Base-by-base conservation (phyloP, 2,329 filamentous ascomycete species). In the Alternaria sp. region DNA sequence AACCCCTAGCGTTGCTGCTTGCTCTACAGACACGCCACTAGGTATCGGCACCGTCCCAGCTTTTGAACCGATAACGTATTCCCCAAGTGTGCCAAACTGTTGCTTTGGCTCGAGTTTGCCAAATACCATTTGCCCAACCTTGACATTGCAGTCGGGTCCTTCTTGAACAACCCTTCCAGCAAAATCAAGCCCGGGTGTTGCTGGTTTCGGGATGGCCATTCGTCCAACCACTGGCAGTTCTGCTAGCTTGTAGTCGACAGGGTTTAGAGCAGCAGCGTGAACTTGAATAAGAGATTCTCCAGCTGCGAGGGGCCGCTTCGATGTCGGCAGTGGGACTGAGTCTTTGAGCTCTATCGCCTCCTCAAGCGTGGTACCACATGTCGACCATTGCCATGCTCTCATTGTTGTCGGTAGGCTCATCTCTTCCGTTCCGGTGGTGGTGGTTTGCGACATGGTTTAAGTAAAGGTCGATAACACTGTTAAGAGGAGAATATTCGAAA, bases 101-200 rank as follows among this genome's bases (percentile, higher is more conserved):
- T 70, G 66, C 36, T 68, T 70, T 4, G 67, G 69, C 32, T 72
- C 69, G 12, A 71, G 56, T 36, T 71, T 70, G 22, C 69, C 69
- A 27, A 72, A 64, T 0, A 72, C 68, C 53, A 63, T 64, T n/a
- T 68, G 62, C 1, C 68, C 69, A 14, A 64, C 38, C 27, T 44
- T 54, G 2, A 72, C 48, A 1, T 34, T 27, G 12, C 60, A 58
- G 12, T 58, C 52, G 4, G 60, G 27, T 6, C 61, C 54, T 3
- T 54, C 43, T n/a, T 57, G 40, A 3, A 62, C 62, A 4, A 72
- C 53, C 20, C 51, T 43, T 20, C 70, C 70, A 3, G 63, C 41
- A 25, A 70, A 72, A 22, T 72, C 70, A 8, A 71, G 62, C 0
- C 67, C 70, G 14, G 70, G 70, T 0, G 67, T 72, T n/a, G 65